phyloP scores from a whole-genome alignment of 2,329 filamentous ascomycete species.

The Cladosporium austrohemisphaericum region DNA sequence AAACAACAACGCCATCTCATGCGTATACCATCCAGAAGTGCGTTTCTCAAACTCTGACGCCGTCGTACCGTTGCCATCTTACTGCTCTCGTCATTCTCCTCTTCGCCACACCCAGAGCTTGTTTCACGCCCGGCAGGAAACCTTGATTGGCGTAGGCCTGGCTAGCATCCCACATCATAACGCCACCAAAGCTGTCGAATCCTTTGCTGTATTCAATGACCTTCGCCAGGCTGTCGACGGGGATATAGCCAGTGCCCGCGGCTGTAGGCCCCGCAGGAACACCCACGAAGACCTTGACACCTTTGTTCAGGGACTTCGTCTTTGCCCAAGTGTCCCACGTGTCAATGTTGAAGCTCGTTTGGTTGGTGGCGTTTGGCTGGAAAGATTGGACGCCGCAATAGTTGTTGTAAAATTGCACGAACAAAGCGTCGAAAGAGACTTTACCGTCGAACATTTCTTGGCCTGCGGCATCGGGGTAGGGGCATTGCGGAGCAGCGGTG shows the following conservation, averaged over 20 bases:
- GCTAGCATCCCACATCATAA: constrained; percentile 52
- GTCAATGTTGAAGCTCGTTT: constrained; percentile 47
- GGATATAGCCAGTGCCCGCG: constrained; percentile 33
- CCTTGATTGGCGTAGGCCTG: constrained; percentile 33
- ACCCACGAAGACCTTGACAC: constrained; percentile 36
- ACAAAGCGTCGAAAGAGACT: constrained; percentile 54
- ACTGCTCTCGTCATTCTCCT: constrained; percentile 6
- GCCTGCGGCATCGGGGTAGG: constrained; percentile 34
- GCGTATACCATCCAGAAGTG: not conserved
- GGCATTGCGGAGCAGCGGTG: constrained; percentile 40
- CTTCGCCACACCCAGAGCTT: constrained; percentile 1
- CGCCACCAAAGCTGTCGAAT: constrained; percentile 37
- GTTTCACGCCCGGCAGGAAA: constrained; percentile 26
- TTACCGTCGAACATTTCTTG: constrained; percentile 49
- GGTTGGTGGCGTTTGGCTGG: constrained; percentile 39
- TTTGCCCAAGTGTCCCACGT: constrained; percentile 43
- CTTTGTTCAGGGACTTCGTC: constrained; percentile 23
- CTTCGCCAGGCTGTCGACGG: constrained; percentile 24
- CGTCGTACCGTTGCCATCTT: not conserved
- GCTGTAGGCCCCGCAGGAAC: constrained; percentile 35
- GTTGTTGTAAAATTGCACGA: constrained; percentile 46
- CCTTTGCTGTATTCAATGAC: constrained; percentile 32
- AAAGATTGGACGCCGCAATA: constrained; percentile 41
- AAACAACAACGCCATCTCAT: not conserved
- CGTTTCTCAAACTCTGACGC: not conserved